Conservation (phyloP, 768 basidiomycete genomes). For the Panaeolus papilionaceus region DNA sequence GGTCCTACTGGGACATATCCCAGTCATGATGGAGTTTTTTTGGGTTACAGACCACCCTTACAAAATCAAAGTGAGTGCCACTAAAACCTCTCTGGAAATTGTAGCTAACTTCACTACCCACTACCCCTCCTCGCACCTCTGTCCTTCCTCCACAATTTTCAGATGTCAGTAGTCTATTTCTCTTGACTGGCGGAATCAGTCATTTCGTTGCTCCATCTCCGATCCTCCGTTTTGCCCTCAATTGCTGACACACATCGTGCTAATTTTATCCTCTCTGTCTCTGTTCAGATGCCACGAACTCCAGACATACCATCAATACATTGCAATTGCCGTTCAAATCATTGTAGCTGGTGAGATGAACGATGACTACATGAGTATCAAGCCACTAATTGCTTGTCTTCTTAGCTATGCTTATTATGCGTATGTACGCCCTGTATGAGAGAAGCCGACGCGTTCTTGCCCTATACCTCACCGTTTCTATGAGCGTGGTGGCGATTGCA, state of each 20-base stretch:
- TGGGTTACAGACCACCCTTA: constrained; percentile 33
- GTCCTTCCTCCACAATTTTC: background rate
- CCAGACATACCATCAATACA: constrained; percentile 42
- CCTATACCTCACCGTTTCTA: constrained; percentile 32
- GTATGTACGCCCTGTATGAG: constrained; percentile 51
- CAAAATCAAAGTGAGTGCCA: constrained; percentile 35
- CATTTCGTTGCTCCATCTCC: constrained; percentile 4
- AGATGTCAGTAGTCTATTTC: constrained; percentile 22
- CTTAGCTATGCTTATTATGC: constrained; percentile 42
- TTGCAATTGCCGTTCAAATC: constrained; percentile 39
- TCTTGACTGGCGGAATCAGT: constrained; percentile 13
- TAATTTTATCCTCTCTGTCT: constrained; percentile 12
- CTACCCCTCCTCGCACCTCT: background rate
- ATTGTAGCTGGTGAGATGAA: constrained; percentile 38
- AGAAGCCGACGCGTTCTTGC: constrained; percentile 37
- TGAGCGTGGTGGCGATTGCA: constrained; percentile 33
- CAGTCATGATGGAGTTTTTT: constrained; percentile 41
- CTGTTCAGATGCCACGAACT: constrained; percentile 37
- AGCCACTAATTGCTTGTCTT: background rate
- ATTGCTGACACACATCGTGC: background rate
- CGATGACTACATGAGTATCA: background rate
- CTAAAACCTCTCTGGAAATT: background rate
- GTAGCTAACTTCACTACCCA: background rate
- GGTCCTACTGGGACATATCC: constrained; percentile 43
- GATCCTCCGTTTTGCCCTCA: constrained; percentile 3